Evolutionary conservation across 768 basidiomycete species (phyloP), one percentile per base, ranked within the genome.

Genomic region (Boletus tylopilopsis): DNA sequence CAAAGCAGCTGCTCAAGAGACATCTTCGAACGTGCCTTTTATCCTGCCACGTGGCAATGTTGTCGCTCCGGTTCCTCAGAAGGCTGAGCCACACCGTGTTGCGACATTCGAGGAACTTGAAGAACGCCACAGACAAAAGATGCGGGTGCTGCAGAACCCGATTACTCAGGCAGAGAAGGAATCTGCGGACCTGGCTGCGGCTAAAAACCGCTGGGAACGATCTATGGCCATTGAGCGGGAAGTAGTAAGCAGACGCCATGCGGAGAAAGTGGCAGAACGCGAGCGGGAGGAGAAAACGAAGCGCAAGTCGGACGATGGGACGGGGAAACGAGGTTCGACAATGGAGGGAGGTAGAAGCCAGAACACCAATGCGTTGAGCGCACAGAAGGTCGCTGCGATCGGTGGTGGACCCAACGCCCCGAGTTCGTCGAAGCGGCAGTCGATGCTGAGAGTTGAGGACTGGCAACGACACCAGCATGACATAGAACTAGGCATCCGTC

Each of bases 81-180:
- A 71, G 21, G 73, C 80, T 3, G 70, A 74, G 22, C 56, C 64
- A 4, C 67, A 72, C 34, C 82, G 87, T 15, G 79, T 84, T 23
- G 79, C 82, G 50, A 91, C 92, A 2, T 90, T 88, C 63, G 93
- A 94, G 67, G 91, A 95, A 64, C 74, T 95, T 27, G 84, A 81
- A 40, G 89, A 91, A 57, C 76, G 92, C 16, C 93, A 95, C 59
- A 80, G 88, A 42, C 84, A 88, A 70, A 89, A 90, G 70, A 78
- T 96, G 73, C 78, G 77, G 29, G 82, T 83, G 60, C 64, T 96
- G 55, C 93, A 96, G 70, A 82, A 76, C 33, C 93, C 93, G 5
- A 70, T 96, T 27, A 93, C 87, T n/a, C 77, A 81, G 56, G 84
- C 85, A 2, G 82, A 85, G 69, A 81, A 80, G 61, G 87, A 93